These are phyloP conservation scores for Escovopsis sp. DNA, from an alignment of 2,329 filamentous ascomycete species.

Conservation along the genomic window DNA sequence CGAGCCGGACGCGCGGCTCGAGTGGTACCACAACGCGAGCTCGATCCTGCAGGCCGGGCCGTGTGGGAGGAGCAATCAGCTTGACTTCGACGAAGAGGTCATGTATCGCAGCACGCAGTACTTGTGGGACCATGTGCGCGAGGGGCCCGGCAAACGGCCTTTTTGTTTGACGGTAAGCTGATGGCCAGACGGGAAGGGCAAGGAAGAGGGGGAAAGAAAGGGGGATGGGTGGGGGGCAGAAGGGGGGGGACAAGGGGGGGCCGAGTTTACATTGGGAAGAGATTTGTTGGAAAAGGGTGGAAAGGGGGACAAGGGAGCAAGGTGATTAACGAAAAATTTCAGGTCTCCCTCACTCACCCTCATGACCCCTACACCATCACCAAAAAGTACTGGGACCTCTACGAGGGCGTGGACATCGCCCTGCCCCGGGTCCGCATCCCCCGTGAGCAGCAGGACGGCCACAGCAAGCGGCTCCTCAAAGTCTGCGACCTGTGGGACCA, in stretches of 20 bases:
- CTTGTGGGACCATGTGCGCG: constrained; percentile 78
- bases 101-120: constrained; percentile 86
- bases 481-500: constrained; percentile 78
- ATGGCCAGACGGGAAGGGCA: not conserved
- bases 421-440: constrained; percentile 65
- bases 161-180: constrained; percentile 59
- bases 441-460: constrained; percentile 68
- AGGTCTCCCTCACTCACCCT: constrained; percentile 80
- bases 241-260: too few relatives aligned
- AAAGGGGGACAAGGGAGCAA: too few relatives aligned
- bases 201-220: not conserved
- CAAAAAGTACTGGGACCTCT: constrained; percentile 83
- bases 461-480: constrained; percentile 74
- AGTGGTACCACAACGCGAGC: constrained; percentile 95
- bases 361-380: constrained; percentile 94
- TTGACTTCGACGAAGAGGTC: constrained; percentile 92
- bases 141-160: constrained; percentile 55
- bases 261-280: not conserved
- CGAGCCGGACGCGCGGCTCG: constrained; percentile 66
- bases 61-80: constrained; percentile 82
- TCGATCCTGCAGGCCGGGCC: constrained; percentile 82
- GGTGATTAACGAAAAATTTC: not conserved
- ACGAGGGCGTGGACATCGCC: constrained; percentile 76
- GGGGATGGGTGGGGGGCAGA: too few relatives aligned
- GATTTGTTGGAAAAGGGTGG: not conserved